Base-by-base conservation (phyloP, 352 stramenopile genomes). In the Phytophthora idaei region DNA sequence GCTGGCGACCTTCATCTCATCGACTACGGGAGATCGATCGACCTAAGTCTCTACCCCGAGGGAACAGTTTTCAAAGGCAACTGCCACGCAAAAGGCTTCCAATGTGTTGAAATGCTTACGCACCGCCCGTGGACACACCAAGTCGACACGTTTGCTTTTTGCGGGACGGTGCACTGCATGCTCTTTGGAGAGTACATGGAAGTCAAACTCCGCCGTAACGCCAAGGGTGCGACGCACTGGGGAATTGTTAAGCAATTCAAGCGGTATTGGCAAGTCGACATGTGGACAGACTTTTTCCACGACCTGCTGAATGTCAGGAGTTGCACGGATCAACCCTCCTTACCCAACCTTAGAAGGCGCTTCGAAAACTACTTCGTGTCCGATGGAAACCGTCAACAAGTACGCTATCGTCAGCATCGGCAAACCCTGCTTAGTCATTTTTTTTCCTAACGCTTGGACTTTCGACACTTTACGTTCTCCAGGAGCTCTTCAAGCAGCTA, bases 151-250 rank as follows among this genome's bases (percentile, higher is more conserved):
- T 96, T 96, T 54, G 89, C 87, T 4, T 76, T 96, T 34, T 87
- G 80, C 36, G 85, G 71, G 5, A 94, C 85, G 2, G 61, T 85
- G 7, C 80, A 96, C 52, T 94, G 87, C 64, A 83, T 96, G 78
- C 76, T 96, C 2, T 95, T 93, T 41, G 87, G 87, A 27, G 75
- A 89, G 9, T 96, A 95, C 69, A 95, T 96, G 83, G 74, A 95
- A 61, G 70, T 94, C 12, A 70, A 74, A 7, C 67, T 69, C 32
- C 53, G 61, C 2, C 64, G 71, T 21, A 59, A 64, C 36, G 49
- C 69, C 10, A 69, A 75, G 6, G 77, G 74, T 14, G 34, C 27
- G 7, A 32, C 37, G 29, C 51, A 58, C 15, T 96, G 83, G 83
- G 61, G 46, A 6, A 83, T 87, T 50, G 72, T 73, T 21, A 81